Percentiles rank a stretch among this genome's conserved stretches.
Evolutionary conservation across 371 early-diverging fungal species (phyloP).

Genomic region (Lichtheimia hyalospora): DNA sequence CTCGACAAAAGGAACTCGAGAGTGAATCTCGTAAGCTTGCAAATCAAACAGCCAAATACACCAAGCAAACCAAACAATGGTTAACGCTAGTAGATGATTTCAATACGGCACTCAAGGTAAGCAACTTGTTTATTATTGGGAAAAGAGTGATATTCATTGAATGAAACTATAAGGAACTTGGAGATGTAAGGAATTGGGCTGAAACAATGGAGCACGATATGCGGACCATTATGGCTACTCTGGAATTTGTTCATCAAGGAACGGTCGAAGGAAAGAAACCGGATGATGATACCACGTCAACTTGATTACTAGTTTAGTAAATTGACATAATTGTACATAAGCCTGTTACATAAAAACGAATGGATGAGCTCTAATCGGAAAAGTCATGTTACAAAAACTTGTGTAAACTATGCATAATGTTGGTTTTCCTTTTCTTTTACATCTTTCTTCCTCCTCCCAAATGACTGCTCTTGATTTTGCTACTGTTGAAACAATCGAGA

Average conservation of each 20-base stretch:
- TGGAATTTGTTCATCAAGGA: conserved; percentile 34
- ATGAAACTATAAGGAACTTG: conserved; percentile 57
- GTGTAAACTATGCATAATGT: not conserved
- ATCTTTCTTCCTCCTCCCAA: not conserved
- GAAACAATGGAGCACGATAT: conserved; percentile 42
- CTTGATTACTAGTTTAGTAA: no score
- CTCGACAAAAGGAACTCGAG: conserved; percentile 64
- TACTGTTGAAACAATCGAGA: no score
- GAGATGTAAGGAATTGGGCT: conserved; percentile 84
- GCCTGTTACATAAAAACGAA: no score
- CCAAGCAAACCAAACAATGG: conserved; percentile 66
- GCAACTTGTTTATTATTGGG: not conserved
- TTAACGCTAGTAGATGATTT: conserved; percentile 57
- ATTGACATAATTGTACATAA: no score
- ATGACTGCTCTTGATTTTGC: not conserved
- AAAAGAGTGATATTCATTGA: not conserved
- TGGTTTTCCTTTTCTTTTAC: not conserved
- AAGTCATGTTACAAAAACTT: not conserved
- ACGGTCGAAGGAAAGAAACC: not conserved
- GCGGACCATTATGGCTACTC: conserved; percentile 26
- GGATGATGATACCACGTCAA: no score
- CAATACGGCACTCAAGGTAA: conserved; percentile 61
- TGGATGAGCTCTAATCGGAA: no score
- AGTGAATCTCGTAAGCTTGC: conserved; percentile 53
- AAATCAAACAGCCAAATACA: conserved; percentile 44